phyloP scores from a whole-genome alignment of 805 yeast species.

The Tetrapisispora iriomotensis region DNA sequence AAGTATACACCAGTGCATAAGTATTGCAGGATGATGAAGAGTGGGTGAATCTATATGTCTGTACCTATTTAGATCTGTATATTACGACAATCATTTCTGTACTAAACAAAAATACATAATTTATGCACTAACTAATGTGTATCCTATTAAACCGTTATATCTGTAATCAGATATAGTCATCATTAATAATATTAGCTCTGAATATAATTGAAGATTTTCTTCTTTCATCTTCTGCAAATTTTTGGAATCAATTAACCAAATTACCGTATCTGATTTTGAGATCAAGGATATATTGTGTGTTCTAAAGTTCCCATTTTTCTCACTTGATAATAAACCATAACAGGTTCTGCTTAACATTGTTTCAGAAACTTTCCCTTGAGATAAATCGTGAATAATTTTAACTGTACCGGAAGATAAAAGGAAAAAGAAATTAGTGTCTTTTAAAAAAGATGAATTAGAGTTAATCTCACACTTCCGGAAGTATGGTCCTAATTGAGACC shows the following conservation, averaged over 20 bases:
- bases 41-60: no score
- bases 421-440: constrained; percentile 35
- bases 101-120: no score
- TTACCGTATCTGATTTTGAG: constrained; percentile 51
- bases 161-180: constrained; percentile 58
- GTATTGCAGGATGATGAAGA: no score
- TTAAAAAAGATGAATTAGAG: constrained; percentile 36
- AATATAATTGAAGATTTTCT: constrained; percentile 45
- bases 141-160: constrained; percentile 66
- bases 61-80: no score
- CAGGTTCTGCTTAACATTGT: constrained; percentile 47
- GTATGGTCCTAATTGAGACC: constrained; percentile 53
- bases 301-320: constrained; percentile 12
- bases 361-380: constrained; percentile 34
- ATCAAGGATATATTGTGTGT: constrained; percentile 36
- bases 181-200: constrained; percentile 55
- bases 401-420: constrained; percentile 48
- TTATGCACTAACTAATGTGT: constrained; percentile 53
- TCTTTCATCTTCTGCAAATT: constrained; percentile 37
- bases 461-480: constrained; percentile 43
- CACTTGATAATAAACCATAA: constrained; percentile 37
- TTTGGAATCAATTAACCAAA: constrained; percentile 55
- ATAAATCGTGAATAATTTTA: constrained; percentile 43
- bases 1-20: no score
- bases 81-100: no score